Percentiles rank a stretch among this genome's conserved stretches.
phyloP scores from a whole-genome alignment of 2,329 filamentous ascomycete species.

The Phaeosphaeria sp. region DNA sequence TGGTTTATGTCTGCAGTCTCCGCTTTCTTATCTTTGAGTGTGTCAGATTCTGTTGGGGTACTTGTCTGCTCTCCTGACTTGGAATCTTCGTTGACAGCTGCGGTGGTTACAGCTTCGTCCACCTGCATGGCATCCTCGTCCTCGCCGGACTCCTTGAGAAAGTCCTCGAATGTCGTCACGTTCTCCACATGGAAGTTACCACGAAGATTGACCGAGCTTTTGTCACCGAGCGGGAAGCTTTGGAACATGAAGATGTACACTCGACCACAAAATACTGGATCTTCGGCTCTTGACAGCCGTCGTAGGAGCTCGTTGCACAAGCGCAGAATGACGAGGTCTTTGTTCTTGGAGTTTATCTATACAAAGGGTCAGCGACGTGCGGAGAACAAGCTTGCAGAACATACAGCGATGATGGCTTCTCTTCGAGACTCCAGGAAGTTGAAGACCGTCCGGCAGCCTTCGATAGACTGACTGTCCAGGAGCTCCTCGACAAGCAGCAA shows the following conservation, averaged over 20 bases:
- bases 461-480: constrained; percentile 92
- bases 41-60: constrained; percentile 55
- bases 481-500: constrained; percentile 95
- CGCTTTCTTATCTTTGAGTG: constrained; percentile 56
- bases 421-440: constrained; percentile 93
- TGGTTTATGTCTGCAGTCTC: constrained; percentile 67
- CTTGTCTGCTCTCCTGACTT: constrained; percentile 42
- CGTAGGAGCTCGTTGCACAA: constrained; percentile 95
- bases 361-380: constrained; percentile 25
- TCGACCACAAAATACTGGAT: constrained; percentile 94
- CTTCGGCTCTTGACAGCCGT: constrained; percentile 90
- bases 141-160: constrained; percentile 46
- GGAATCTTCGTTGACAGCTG: constrained; percentile 38
- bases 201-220: constrained; percentile 94
- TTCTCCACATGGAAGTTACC: constrained; percentile 98
- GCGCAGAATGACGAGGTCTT: constrained; percentile 87
- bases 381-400: constrained; percentile 10
- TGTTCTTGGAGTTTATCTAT: constrained; percentile 60
- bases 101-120: constrained; percentile 55
- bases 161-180: constrained; percentile 80
- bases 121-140: constrained; percentile 69
- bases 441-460: constrained; percentile 88
- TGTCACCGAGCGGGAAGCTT: constrained; percentile 94
- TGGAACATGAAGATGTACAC: constrained; percentile 99
- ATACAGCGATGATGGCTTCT: constrained; percentile 81